Base-by-base conservation (phyloP, 208 protist genomes). In the Wallacemonas collosoma region DNA sequence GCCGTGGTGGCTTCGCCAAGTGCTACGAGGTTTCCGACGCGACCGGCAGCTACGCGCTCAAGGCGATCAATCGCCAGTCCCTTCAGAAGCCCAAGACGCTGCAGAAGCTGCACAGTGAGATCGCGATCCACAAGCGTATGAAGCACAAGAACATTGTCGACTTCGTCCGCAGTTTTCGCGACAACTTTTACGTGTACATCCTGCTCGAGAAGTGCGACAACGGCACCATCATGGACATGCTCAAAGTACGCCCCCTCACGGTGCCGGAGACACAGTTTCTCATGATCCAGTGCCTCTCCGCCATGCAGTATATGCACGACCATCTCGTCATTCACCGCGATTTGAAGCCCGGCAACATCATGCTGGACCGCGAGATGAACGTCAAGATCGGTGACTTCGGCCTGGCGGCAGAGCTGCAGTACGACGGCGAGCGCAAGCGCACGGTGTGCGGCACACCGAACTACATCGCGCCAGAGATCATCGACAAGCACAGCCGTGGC, bases 121-220 rank as follows among this genome's bases (percentile, higher is more conserved):
- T 99, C 73, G 92, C 88, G 17, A 99, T 99, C 63, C 99, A 99
- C 89, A 71, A 83, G 14, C 91, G 90, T 44, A 88, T 99, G 72
- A 83, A 89, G 64, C 98, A 99, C 84, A 81, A 88, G 54, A 83
- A 99, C 85, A 97, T 99, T 68, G 98, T 99, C 14, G 80, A 94
- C 64, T 99, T 99, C 79, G 72, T 98, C 51, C 84, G 89, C 69
- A 99, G 89, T 73, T 99, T 99, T 76, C 96, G 99, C 72, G 98
- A 99, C 77, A 71, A 93, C 68, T 86, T 93, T 41, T 97, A 98
- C 79, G 95, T 99, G 26, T 99, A 99, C 84, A 99, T 99, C 68
- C 65, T 99, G 41, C 82, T 99, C n/a, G 98, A 99, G 83, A 85
- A 99, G 68, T 99, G 98, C 81, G 82, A 83, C 71, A 91, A 98